Conservation (phyloP, 2,329 filamentous ascomycete species). For the Xylariaceae sp. region DNA sequence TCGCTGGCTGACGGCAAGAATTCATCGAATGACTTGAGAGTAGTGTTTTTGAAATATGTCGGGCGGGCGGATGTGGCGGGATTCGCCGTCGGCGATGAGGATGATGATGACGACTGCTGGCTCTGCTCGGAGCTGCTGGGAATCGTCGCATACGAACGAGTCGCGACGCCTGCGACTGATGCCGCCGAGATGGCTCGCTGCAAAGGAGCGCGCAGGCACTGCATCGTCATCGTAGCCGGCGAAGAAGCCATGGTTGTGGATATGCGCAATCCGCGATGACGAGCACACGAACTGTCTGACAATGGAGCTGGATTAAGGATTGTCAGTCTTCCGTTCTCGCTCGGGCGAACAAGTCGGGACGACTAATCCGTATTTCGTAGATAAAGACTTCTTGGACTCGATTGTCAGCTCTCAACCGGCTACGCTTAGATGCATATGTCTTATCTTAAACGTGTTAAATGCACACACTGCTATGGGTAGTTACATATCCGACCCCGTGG, state of each 20-base stretch:
- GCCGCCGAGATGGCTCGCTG: slow-evolving; percentile 27
- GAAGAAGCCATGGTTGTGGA: slow-evolving; percentile 25
- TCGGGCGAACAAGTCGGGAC: background rate
- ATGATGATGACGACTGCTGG: slow-evolving; percentile 11
- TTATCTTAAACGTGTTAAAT: background rate
- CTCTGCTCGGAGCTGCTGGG: slow-evolving; percentile 24
- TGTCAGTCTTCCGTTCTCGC: background rate
- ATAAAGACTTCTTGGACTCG: background rate
- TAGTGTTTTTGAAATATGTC: slow-evolving; percentile 56
- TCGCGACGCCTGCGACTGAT: slow-evolving; percentile 14
- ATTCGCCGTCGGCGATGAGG: slow-evolving; percentile 15
- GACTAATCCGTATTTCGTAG: background rate
- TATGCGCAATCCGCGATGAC: background rate
- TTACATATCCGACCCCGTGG: background rate
- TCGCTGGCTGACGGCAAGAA: slow-evolving; percentile 51
- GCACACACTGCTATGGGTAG: background rate
- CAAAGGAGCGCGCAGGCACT: slow-evolving; percentile 28
- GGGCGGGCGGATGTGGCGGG: slow-evolving; percentile 31
- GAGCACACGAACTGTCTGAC: background rate
- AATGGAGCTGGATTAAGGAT: background rate
- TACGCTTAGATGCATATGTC: background rate
- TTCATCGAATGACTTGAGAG: slow-evolving; percentile 53
- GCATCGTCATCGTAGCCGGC: slow-evolving; percentile 26
- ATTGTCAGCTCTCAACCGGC: background rate
- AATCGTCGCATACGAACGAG: slow-evolving; percentile 30